phyloP scores from a whole-genome alignment of 2,329 filamentous ascomycete genomes.

The Chrysosphaeria jannelii region DNA sequence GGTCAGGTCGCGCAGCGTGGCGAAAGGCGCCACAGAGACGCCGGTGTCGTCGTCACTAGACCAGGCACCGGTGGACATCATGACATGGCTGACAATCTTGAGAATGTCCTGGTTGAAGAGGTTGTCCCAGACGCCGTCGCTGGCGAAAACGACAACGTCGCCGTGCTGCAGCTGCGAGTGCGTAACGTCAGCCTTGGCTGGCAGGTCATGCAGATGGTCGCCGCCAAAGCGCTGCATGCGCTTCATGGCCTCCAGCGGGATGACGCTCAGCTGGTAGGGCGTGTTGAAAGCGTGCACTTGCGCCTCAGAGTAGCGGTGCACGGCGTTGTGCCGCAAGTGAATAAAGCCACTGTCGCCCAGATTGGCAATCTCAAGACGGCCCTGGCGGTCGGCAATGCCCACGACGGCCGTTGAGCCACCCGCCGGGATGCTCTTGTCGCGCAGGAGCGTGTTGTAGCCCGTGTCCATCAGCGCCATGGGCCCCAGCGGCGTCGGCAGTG shows the following conservation, averaged over 20 bases:
- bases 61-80: constrained; percentile 53
- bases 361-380: constrained; percentile 65
- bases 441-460: constrained; percentile 57
- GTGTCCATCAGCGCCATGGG: constrained; percentile 47
- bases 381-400: constrained; percentile 43
- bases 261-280: constrained; percentile 73
- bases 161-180: constrained; percentile 57
- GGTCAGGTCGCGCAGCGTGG: constrained; percentile 9
- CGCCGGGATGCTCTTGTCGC: constrained; percentile 40
- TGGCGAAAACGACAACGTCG: constrained; percentile 78
- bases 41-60: constrained; percentile 23
- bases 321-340: constrained; percentile 56
- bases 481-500: constrained; percentile 14
- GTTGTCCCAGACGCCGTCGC: constrained; percentile 91
- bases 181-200: constrained; percentile 54
- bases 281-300: constrained; percentile 98
- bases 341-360: constrained; percentile 87
- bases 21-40: constrained; percentile 23
- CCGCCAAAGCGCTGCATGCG: constrained; percentile 67
- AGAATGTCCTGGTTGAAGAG: constrained; percentile 74
- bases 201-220: constrained; percentile 50
- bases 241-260: constrained; percentile 49
- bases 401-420: constrained; percentile 84
- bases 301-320: constrained; percentile 53
- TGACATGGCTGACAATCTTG: constrained; percentile 43